Evolutionary conservation across 2,329 filamentous ascomycete genomes (phyloP), one percentile per base, ranked within the genome.

Genomic region (Xylariaceae sp.): DNA sequence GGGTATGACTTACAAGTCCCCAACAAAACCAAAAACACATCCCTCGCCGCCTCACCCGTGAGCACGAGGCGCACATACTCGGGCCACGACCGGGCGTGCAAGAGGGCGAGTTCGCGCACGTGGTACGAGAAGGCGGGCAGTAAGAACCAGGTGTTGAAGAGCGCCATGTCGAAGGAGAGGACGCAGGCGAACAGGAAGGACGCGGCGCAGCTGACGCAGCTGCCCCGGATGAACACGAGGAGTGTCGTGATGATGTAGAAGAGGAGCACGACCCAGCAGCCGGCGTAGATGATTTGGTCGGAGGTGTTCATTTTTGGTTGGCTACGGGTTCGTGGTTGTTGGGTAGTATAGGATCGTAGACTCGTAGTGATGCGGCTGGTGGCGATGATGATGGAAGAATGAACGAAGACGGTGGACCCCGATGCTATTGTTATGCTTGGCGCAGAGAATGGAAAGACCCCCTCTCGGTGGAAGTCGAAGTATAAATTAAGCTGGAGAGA

Each of bases 131-230:
- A 58, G 10, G 66, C 55, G 7, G 67, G 67, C 41, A 68, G 35
- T 45, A 69, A 58, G 53, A 68, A 68, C 61, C 64, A 68, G 9
- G 60, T 37, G 50, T 69, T 66, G 56, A 68, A 66, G 15, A 65
- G 30, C 2, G 59, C 55, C 49, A 69, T 51, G 47, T 65, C 55
- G 10, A 68, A 39, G 59, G 64, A 66, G 35, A 69, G 66, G n/a
- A 61, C 13, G 53, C 67, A 68, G 6, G 66, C 61, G 41, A 64
- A 60, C 8, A 69, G 18, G 48, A 69, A 67, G 11, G 64, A 58
- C 1, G 51, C 54, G 0, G 66, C 63, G 44, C 63, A 66, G 9
- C 60, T 56, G 18, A 57, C 48, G 59, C 63, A 66, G 39, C 52
- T 57, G 34, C 61, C 59, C 30, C 50, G 63, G 11, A 50, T 55